These are phyloP conservation scores for Pleurotus djamor DNA, from an alignment of 768 basidiomycete species.

Conservation along the genomic window DNA sequence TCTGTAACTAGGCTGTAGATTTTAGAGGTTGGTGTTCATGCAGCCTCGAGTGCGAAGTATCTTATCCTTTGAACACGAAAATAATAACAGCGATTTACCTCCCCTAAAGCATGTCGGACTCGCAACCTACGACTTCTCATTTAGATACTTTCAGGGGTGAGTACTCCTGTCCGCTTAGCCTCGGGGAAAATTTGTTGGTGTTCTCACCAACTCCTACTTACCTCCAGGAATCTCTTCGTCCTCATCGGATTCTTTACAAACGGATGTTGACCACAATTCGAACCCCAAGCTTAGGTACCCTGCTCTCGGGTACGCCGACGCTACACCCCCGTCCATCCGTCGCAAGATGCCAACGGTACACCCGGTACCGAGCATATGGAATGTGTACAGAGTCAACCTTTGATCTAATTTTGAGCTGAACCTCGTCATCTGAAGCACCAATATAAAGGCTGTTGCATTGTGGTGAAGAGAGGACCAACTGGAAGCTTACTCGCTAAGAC, in stretches of 20 bases:
- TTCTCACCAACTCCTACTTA: no score
- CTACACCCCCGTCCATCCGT: background rate
- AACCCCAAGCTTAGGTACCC: no score
- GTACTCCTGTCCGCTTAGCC: no score
- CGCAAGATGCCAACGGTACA: background rate
- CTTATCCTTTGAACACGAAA: no score
- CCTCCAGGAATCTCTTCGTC: background rate
- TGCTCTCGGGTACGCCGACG: background rate
- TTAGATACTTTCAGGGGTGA: no score
- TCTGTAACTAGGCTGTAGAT: slow-evolving; percentile 19
- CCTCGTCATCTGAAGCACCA: background rate
- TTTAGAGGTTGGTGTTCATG: background rate
- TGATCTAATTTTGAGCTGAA: background rate
- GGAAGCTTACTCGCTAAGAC: no score
- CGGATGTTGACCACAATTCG: no score
- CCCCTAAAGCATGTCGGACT: no score
- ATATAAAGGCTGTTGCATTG: background rate
- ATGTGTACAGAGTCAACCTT: background rate
- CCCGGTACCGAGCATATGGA: background rate
- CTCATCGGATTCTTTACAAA: background rate
- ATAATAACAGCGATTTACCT: no score
- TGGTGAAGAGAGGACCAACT: background rate
- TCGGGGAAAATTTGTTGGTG: no score
- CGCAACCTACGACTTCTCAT: no score
- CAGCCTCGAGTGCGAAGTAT: no score